These are phyloP conservation scores for Collybiopsis confluens DNA, from an alignment of 768 basidiomycete genomes.

Conservation along the genomic window DNA sequence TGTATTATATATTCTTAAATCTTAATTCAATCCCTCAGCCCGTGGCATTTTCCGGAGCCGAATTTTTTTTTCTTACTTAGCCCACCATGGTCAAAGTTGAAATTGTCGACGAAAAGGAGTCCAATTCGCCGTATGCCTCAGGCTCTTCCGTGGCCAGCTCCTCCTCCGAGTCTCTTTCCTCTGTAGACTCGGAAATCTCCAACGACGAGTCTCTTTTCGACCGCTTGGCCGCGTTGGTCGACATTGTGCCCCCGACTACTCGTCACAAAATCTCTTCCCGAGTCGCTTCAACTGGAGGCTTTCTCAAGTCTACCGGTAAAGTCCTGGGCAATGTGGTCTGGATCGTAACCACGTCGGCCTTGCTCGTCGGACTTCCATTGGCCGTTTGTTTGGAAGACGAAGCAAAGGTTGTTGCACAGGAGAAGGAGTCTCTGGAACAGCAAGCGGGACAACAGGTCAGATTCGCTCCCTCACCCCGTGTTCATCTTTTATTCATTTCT, in stretches of 20 bases:
- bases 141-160: conserved; percentile 70
- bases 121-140: conserved; percentile 68
- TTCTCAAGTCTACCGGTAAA: conserved; percentile 65
- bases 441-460: conserved; percentile 89
- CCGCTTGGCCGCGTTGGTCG: conserved; percentile 86
- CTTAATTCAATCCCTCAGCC: neutral
- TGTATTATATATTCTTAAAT: neutral
- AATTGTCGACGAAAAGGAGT: conserved; percentile 75
- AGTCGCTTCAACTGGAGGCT: conserved; percentile 54
- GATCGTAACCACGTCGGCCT: conserved; percentile 90
- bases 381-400: conserved; percentile 95
- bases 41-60: too few species aligned
- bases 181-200: conserved; percentile 67
- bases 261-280: conserved; percentile 69
- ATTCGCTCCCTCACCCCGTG: conserved; percentile 14
- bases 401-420: conserved; percentile 89
- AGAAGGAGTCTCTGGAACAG: conserved; percentile 90
- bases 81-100: conserved; percentile 87
- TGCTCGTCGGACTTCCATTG: conserved; percentile 90
- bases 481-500: neutral
- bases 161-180: conserved; percentile 73
- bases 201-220: conserved; percentile 83
- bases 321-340: conserved; percentile 86
- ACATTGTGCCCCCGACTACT: conserved; percentile 92
- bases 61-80: conserved; percentile 1